These are phyloP conservation scores for Saccharomycopsis fermentans DNA, from an alignment of 805 yeast species.

Conservation along the genomic window DNA sequence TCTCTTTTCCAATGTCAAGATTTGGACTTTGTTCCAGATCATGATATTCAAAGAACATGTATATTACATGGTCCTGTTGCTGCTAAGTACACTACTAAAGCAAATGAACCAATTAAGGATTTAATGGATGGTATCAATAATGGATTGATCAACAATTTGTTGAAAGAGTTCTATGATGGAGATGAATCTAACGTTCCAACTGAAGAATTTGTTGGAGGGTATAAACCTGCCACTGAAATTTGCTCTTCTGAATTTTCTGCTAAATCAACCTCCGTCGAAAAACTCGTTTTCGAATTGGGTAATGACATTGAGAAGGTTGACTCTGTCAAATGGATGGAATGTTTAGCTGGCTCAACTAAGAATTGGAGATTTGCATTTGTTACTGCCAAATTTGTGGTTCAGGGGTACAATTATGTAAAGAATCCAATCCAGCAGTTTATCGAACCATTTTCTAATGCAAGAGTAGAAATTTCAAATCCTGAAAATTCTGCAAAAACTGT, in stretches of 20 bases:
- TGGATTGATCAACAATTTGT: slow-evolving; percentile 68
- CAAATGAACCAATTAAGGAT: slow-evolving; percentile 86
- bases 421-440: slow-evolving; percentile 78
- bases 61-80: slow-evolving; percentile 98
- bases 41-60: slow-evolving; percentile 98
- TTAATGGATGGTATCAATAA: slow-evolving; percentile 83
- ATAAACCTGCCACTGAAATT: slow-evolving; percentile 24
- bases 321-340: slow-evolving; percentile 54
- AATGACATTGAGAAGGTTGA: slow-evolving; percentile 27
- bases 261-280: slow-evolving; percentile 25
- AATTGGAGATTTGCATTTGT: slow-evolving; percentile 92
- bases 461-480: slow-evolving; percentile 49
- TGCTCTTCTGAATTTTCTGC: slow-evolving; percentile 16
- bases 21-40: slow-evolving; percentile 88
- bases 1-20: slow-evolving; percentile 98
- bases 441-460: slow-evolving; percentile 55
- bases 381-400: slow-evolving; percentile 69
- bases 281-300: slow-evolving; percentile 31
- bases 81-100: slow-evolving; percentile 78
- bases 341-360: slow-evolving; percentile 67
- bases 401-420: slow-evolving; percentile 66
- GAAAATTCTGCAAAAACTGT: slow-evolving; percentile 44
- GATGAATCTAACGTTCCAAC: slow-evolving; percentile 70
- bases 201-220: slow-evolving; percentile 81
- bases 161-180: slow-evolving; percentile 60